Percentiles rank a stretch among this genome's conserved stretches.
Conservation (phyloP, 768 basidiomycete species). For the Stropharia rugosoannulata region DNA sequence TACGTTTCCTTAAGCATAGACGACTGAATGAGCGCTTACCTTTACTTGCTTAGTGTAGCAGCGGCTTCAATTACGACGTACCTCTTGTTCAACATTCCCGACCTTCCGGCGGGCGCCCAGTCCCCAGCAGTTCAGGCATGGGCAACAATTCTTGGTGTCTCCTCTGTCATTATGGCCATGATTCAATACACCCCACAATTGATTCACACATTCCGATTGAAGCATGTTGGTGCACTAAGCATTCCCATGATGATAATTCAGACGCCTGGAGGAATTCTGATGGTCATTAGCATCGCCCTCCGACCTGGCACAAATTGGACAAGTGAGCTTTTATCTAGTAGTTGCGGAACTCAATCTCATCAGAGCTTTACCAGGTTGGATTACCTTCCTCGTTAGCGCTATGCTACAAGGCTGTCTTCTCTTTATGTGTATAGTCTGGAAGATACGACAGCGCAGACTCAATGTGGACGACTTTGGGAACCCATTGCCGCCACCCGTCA, state of each 20-base stretch:
- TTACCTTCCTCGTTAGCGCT: constrained; percentile 78
- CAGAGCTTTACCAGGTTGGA: constrained; percentile 55
- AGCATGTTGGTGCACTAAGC: constrained; percentile 89
- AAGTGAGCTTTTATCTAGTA: constrained; percentile 41
- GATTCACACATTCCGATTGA: constrained; percentile 69
- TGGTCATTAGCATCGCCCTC: constrained; percentile 80
- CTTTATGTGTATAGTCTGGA: constrained; percentile 86
- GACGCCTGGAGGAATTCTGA: constrained; percentile 84
- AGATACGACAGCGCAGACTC: constrained; percentile 68
- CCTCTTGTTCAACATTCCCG: constrained; percentile 44
- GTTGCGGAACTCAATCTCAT: neutral
- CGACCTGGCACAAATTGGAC: constrained; percentile 86
- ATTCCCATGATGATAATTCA: constrained; percentile 97
- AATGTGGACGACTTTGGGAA: constrained; percentile 90
- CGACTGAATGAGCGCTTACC: neutral
- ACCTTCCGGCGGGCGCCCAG: constrained; percentile 33
- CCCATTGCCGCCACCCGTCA: constrained; percentile 25
- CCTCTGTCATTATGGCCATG: constrained; percentile 73
- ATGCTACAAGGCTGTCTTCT: constrained; percentile 82
- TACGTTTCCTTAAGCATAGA: constrained; percentile 34
- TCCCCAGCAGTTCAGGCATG: constrained; percentile 43
- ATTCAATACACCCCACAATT: constrained; percentile 92
- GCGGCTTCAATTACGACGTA: constrained; percentile 60
- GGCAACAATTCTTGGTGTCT: constrained; percentile 87
- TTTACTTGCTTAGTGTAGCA: constrained; percentile 41